These are phyloP conservation scores for Proliferodiscus dingleyae DNA, from an alignment of 2,329 filamentous ascomycete species.

Conservation along the genomic window DNA sequence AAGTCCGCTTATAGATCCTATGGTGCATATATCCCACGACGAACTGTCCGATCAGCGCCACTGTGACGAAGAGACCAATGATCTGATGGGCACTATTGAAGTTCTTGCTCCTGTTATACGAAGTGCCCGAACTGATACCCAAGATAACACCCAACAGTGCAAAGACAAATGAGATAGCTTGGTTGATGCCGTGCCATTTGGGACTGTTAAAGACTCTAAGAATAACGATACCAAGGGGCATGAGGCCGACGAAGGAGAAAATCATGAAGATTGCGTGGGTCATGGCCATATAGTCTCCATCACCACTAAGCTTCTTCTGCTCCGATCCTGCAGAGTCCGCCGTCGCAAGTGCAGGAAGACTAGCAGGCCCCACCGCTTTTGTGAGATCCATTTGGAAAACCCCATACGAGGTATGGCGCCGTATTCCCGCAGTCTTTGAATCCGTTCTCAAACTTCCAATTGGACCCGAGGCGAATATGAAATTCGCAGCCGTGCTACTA, in stretches of 20 bases:
- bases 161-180: conserved; percentile 44
- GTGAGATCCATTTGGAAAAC: conserved; percentile 52
- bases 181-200: conserved; percentile 50
- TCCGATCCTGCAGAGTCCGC: conserved; percentile 29
- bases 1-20: conserved; percentile 45
- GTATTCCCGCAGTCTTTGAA: conserved; percentile 39
- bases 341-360: conserved; percentile 36
- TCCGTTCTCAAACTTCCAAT: conserved; percentile 40
- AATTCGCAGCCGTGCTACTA: conserved; percentile 41
- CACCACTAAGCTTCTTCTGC: conserved; percentile 36
- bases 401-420: conserved; percentile 50
- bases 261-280: conserved; percentile 47
- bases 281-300: conserved; percentile 26
- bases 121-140: conserved; percentile 44
- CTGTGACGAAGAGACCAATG: conserved; percentile 50
- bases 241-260: conserved; percentile 48
- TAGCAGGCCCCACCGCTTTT: conserved; percentile 42
- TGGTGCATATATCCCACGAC: conserved; percentile 53
- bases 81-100: conserved; percentile 54
- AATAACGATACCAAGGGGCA: conserved; percentile 52
- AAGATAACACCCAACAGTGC: conserved; percentile 46
- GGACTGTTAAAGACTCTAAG: conserved; percentile 47
- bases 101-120: conserved; percentile 43
- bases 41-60: conserved; percentile 49
- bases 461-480: conserved; percentile 54